Percentiles rank a stretch among this genome's conserved stretches.
These are phyloP conservation scores for Plectosphaerella plurivora DNA, from an alignment of 2,329 filamentous ascomycete species.

Conservation along the genomic window DNA sequence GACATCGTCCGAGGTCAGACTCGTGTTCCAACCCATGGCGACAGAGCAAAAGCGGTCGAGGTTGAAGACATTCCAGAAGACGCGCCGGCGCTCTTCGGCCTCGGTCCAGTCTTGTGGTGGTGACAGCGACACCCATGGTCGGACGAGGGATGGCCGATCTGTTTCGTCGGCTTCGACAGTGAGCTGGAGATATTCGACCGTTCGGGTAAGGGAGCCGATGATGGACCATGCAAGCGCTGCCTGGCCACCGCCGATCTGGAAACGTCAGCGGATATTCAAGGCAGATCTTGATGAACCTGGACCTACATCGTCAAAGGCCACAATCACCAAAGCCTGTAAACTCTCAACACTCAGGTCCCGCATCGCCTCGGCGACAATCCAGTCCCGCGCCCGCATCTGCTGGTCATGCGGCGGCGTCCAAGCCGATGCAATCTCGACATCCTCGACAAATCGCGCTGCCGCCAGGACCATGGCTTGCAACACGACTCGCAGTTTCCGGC, in stretches of 20 bases:
- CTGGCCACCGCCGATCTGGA: slow-evolving; percentile 13
- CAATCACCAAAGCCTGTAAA: slow-evolving; percentile 25
- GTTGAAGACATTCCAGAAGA: slow-evolving; percentile 31
- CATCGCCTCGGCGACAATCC: slow-evolving; percentile 19
- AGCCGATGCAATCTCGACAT: slow-evolving; percentile 12
- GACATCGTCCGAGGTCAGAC: slow-evolving; percentile 27
- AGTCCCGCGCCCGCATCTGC: slow-evolving; percentile 7
- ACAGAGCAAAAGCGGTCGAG: slow-evolving; percentile 27
- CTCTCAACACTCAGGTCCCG: slow-evolving; percentile 24
- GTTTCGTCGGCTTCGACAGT: slow-evolving; percentile 16
- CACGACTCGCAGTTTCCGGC: slow-evolving; percentile 20
- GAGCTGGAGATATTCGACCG: slow-evolving; percentile 16
- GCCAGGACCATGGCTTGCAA: slow-evolving; percentile 27
- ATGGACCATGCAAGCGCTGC: slow-evolving; percentile 10
- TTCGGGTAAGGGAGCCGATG: slow-evolving; percentile 10
- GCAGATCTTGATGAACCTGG: slow-evolving; percentile 9
- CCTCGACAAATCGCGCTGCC: slow-evolving; percentile 19
- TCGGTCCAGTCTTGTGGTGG: slow-evolving; percentile 18
- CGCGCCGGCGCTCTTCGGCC: slow-evolving; percentile 26
- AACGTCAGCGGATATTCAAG: slow-evolving; percentile 16
- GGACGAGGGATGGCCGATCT: slow-evolving; percentile 17
- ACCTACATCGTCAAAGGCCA: slow-evolving; percentile 25
- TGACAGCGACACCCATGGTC: slow-evolving; percentile 19
- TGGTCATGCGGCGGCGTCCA: slow-evolving; percentile 15
- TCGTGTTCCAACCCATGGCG: slow-evolving; percentile 29